Conservation (phyloP, 768 basidiomycete species). For the Psilocybe sp. region DNA sequence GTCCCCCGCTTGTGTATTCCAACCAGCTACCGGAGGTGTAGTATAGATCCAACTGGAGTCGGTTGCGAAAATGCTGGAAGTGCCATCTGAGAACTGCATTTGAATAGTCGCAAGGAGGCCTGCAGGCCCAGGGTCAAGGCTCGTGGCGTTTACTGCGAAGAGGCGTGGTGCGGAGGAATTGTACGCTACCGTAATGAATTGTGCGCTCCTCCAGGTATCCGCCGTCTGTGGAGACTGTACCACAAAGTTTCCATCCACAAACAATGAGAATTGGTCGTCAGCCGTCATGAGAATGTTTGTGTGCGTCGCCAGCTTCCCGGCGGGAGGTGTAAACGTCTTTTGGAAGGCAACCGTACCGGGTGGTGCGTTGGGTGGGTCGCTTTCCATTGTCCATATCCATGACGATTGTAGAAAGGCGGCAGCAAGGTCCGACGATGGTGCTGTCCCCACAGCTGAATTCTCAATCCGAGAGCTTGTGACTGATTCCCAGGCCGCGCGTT, state of each 20-base stretch:
- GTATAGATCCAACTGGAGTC: no score
- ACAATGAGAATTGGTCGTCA: conserved; percentile 27
- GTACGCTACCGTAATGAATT: conserved; percentile 19
- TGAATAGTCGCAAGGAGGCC: no score
- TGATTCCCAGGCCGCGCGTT: no score
- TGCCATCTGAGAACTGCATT: no score
- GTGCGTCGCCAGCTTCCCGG: conserved; percentile 18
- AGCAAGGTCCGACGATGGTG: conserved; percentile 15
- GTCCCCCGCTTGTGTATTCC: conserved; percentile 1
- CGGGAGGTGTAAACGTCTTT: conserved; percentile 20
- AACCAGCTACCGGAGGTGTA: no score
- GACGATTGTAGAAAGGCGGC: conserved; percentile 18
- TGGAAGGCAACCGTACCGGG: conserved; percentile 25
- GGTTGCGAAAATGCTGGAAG: no score
- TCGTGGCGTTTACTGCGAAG: conserved; percentile 27
- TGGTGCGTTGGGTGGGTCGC: conserved; percentile 16
- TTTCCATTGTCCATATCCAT: conserved; percentile 29
- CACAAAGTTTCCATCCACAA: conserved; percentile 22
- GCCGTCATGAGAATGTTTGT: conserved; percentile 22
- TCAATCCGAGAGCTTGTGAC: conserved; percentile 18
- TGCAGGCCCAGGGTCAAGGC: conserved; percentile 11
- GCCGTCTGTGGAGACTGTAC: conserved; percentile 18
- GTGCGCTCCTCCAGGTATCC: conserved; percentile 24
- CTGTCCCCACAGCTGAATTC: conserved; percentile 12
- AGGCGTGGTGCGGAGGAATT: conserved; percentile 11